Evolutionary conservation across 2,329 filamentous ascomycete genomes (phyloP).

Genomic region (Bipolaris zeicola): DNA sequence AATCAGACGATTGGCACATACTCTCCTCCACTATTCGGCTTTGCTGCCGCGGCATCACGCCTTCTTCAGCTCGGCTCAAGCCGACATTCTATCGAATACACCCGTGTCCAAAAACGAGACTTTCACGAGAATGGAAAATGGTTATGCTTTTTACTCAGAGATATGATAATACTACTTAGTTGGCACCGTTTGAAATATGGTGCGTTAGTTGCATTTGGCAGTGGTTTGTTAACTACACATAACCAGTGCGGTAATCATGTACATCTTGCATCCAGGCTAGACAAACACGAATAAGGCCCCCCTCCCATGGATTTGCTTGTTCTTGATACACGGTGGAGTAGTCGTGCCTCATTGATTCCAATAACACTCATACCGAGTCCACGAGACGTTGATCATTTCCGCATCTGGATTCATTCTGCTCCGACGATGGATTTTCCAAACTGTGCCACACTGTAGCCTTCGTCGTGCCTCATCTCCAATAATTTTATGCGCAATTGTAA

Average conservation of each 20-base stretch:
- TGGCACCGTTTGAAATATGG: not conserved
- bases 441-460: conserved; percentile 8
- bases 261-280: not conserved
- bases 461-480: not conserved
- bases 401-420: not conserved
- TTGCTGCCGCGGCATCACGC: not conserved
- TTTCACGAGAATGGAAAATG: not conserved
- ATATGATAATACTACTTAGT: not conserved
- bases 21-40: not conserved
- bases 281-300: not conserved
- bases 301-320: not conserved
- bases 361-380: not conserved
- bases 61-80: not conserved
- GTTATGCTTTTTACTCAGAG: not conserved
- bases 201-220: not conserved
- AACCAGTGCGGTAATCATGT: not conserved
- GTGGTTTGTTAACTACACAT: not conserved
- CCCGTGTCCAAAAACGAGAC: not conserved
- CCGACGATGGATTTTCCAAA: conserved; percentile 1
- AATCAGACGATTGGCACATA: conserved; percentile 2
- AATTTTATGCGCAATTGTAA: not conserved
- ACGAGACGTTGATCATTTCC: not conserved
- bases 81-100: not conserved
- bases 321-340: not conserved
- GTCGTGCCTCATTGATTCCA: not conserved